Percentiles rank a stretch among this genome's conserved stretches.
phyloP scores from a whole-genome alignment of 768 basidiomycete species.

The Calocybe cyanea region DNA sequence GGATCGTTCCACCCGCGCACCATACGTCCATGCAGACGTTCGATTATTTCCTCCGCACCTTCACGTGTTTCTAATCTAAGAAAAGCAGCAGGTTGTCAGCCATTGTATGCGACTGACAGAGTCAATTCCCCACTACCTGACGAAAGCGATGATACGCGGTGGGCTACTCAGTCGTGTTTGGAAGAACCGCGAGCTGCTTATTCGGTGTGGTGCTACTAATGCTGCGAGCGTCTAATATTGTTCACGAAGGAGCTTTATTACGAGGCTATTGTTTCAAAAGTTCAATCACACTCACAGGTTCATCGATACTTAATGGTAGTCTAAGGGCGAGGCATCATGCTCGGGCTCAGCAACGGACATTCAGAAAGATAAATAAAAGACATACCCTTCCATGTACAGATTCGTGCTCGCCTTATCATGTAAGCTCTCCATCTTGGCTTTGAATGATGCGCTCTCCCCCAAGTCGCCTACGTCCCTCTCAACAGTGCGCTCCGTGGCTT shows the following conservation, averaged over 20 bases:
- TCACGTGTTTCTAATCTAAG: constrained; percentile 63
- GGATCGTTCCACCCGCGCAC: constrained; percentile 76
- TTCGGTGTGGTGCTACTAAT: constrained; percentile 65
- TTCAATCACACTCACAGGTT: constrained; percentile 38
- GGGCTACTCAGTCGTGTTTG: constrained; percentile 74
- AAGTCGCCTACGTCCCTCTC: not conserved
- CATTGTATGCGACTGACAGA: not conserved
- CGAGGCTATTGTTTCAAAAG: not conserved
- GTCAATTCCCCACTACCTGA: constrained; percentile 43
- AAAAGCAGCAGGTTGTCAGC: not conserved
- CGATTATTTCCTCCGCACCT: constrained; percentile 75
- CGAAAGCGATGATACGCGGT: constrained; percentile 78
- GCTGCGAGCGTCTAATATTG: constrained; percentile 58
- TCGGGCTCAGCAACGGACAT: constrained; percentile 4
- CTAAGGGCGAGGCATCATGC: constrained; percentile 31
- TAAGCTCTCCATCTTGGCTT: constrained; percentile 74
- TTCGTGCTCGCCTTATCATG: constrained; percentile 68
- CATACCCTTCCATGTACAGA: constrained; percentile 74
- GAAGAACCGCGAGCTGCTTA: constrained; percentile 76
- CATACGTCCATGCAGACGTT: constrained; percentile 75
- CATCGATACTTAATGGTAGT: constrained; percentile 69
- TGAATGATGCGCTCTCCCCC: constrained; percentile 49
- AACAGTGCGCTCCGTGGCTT: not conserved
- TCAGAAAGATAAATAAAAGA: not conserved
- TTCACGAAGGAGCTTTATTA: not conserved